Base-by-base conservation (phyloP, 1,284 basidiomycete species). In the Cutaneotrichosporon cavernicola region DNA sequence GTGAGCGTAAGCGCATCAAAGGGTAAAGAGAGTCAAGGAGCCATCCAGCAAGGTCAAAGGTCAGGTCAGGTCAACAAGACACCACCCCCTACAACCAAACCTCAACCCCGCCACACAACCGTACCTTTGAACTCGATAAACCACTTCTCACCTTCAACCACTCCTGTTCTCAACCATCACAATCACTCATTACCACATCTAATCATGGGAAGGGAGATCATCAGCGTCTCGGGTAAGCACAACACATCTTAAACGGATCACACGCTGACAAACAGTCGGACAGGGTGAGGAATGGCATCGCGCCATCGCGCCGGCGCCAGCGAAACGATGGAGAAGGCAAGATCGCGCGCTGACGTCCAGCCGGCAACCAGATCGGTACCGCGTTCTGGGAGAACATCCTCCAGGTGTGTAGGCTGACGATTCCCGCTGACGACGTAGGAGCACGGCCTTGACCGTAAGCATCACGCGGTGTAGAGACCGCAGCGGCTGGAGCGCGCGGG, bases 351-450 rank as follows among this genome's bases (percentile, higher is more conserved):
- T 46, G 43, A 46, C 56, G 16, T 11, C 5, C 56, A 75, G 76
- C 76, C 61, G 76, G 76, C 64, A 77, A 78, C 63, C 76, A 78
- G 66, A 75, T 78, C 64, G 75, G 73, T 46, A 72, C 71, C 21
- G 77, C 78, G 11, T 80, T 79, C 73, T 80, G 78, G 78, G 73
- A 76, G 56, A 73, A 77, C 62, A 75, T 80, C 61, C 74, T 80
- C 31, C 72, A 71, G 63, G 76, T 76, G 43, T 62, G 73, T 67
- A 36, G 1, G 9, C 9, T n/a, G 13, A 30, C 21, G 30, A 52
- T 16, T 30, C 18, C 0, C 21, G 26, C 69, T 71, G 62, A 70
- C 61, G 50, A 26, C n/a, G 49, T 61, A 76, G 73, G 75, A 78
- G 70, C 77, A 77, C 64, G 75, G 76, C 55, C 70, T 77, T 31